phyloP scores from a whole-genome alignment of 768 basidiomycete species.

The Pulveroboletus sp. region DNA sequence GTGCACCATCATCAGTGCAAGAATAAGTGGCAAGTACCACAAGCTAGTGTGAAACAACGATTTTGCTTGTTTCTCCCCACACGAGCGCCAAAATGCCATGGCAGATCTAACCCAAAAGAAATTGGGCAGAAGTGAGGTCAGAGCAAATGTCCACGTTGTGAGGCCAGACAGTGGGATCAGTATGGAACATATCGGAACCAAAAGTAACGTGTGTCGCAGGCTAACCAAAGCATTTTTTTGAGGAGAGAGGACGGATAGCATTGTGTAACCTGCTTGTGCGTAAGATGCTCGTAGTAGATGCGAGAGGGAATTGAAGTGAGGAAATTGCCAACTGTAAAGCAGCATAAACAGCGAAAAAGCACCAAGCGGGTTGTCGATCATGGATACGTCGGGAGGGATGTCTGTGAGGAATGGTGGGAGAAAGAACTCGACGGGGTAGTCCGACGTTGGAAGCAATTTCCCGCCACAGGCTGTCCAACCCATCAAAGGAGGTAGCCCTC shows the following conservation, averaged over 20 bases:
- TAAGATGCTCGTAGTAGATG: constrained; percentile 84
- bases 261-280: constrained; percentile 88
- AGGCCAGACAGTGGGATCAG: constrained; percentile 85
- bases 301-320: constrained; percentile 94
- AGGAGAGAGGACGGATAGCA: constrained; percentile 82
- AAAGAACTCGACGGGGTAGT: constrained; percentile 55
- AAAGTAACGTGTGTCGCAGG: constrained; percentile 73
- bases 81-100: constrained; percentile 65
- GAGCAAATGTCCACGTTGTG: constrained; percentile 86
- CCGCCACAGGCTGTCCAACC: constrained; percentile 97
- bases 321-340: constrained; percentile 97
- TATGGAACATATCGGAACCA: constrained; percentile 73
- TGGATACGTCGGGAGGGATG: constrained; percentile 37
- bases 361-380: constrained; percentile 76
- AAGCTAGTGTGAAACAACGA: constrained; percentile 74
- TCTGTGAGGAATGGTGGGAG: constrained; percentile 56
- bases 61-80: constrained; percentile 75
- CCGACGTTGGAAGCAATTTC: constrained; percentile 57
- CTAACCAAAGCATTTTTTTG: constrained; percentile 79
- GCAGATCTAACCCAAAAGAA: constrained; percentile 62
- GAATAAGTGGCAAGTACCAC: constrained; percentile 86
- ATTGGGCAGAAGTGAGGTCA: constrained; percentile 75
- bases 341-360: constrained; percentile 78
- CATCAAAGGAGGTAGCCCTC: constrained; percentile 91
- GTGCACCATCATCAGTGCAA: constrained; percentile 93